Evolutionary conservation across 305 asterid genomes (phyloP).

Genomic region (Ruellia speciosa): DNA sequence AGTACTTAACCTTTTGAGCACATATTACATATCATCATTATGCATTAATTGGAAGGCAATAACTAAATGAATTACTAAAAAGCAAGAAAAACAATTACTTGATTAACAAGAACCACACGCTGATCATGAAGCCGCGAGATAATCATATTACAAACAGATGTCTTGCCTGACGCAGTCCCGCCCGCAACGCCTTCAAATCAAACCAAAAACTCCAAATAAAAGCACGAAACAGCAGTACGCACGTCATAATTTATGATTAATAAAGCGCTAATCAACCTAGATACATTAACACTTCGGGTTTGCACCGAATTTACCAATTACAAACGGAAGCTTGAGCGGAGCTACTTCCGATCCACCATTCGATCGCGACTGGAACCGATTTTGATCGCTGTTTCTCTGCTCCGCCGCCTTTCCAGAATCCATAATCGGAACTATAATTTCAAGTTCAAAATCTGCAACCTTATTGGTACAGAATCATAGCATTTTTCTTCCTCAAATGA

Average conservation of each 20-base stretch:
- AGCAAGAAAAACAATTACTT: constrained; percentile 34
- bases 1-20: neutral
- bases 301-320: constrained; percentile 46
- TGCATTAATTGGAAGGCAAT: neutral
- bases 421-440: constrained; percentile 23
- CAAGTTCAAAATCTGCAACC: no score
- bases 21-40: neutral
- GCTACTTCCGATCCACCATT: constrained; percentile 25
- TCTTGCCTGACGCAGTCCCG: constrained; percentile 94
- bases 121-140: constrained; percentile 81
- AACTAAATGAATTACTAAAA: no score
- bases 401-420: constrained; percentile 28
- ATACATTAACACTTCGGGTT: neutral
- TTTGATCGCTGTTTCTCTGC: constrained; percentile 17
- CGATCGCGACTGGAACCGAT: constrained; percentile 26
- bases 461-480: no score
- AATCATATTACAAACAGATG: constrained; percentile 81
- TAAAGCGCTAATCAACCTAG: no score
- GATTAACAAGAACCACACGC: constrained; percentile 76
- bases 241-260: neutral
- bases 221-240: neutral
- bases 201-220: neutral
- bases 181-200: constrained; percentile 87
- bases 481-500: no score
- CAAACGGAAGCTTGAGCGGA: constrained; percentile 54